Base-by-base conservation (phyloP, 345 rosid species). In the Mallotus nudiflorus region DNA sequence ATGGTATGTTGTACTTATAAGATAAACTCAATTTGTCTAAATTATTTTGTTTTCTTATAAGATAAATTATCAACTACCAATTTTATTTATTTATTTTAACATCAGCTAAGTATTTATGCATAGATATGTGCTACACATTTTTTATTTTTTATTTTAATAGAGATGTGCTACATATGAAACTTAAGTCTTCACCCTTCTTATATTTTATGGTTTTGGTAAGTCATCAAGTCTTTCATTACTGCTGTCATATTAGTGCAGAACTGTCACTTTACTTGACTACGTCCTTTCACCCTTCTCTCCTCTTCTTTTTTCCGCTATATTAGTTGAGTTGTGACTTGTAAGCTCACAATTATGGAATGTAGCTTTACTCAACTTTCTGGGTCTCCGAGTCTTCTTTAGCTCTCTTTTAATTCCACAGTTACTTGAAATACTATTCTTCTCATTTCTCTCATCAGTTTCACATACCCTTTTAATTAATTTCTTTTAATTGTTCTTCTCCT, bases 281-380 rank as follows among this genome's bases (percentile, higher is more conserved):
- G 66, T 54, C 68, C 69, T 62, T 24, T 16, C 19, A 42, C 60
- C 65, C 13, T 51, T 58, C 62, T 67, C 61, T 54, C 60, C 54
- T 78, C 65, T 70, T 69, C 71, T 64, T 9, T 55, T 75, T 37
- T n/a, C n/a, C n/a, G n/a, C n/a, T n/a, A n/a, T n/a, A n/a, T n/a
- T n/a, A n/a, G n/a, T n/a, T n/a, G n/a, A n/a, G n/a, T n/a, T 52
- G 51, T 39, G 6, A 9, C 22, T 60, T 40, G 37, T 6, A 29
- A 49, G 14, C 54, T 68, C 81, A 65, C 77, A 68, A 74, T 77
- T 75, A 65, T 73, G 73, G 70, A 73, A 62, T 52, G 75, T 63
- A 63, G 79, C 87, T 65, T 76, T 84, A 54, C 75, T 73, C 55
- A 56, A 72, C 76, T 73, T 72, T 76, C 65, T 54, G n/a, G n/a